Evolutionary conservation across 225 moss, liverwort and hornwort species (phyloP).

Genomic region (Marchantia paleacea): DNA sequence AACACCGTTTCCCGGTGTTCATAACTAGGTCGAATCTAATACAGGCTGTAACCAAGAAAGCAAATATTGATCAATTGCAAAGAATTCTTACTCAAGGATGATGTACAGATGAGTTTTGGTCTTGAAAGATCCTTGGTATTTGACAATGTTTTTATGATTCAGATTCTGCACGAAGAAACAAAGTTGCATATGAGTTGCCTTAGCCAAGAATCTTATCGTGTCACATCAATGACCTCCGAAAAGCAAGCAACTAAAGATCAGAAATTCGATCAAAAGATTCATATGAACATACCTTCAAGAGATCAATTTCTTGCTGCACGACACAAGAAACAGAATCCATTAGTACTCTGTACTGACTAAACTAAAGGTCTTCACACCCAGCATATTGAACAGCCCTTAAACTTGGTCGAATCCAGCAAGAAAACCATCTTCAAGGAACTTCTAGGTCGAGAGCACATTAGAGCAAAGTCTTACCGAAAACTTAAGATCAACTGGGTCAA

Average conservation of each 20-base stretch:
- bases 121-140: constrained; percentile 97
- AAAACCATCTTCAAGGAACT: background rate
- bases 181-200: background rate
- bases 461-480: background rate
- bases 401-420: background rate
- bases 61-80: background rate
- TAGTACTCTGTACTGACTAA: background rate
- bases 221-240: no score
- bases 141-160: constrained; percentile 95
- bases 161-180: constrained; percentile 59
- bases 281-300: constrained; percentile 50
- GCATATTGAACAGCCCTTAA: background rate
- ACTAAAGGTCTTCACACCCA: no score
- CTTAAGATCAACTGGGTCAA: background rate
- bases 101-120: constrained; percentile 97
- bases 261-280: background rate
- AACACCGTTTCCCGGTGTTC: background rate
- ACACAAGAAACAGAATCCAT: background rate
- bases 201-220: background rate
- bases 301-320: constrained; percentile 94
- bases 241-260: background rate
- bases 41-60: background rate
- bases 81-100: constrained; percentile 77
- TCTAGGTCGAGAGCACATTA: background rate
- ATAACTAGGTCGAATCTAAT: background rate